Percentiles rank a stretch among this genome's conserved stretches.
Conservation (phyloP, 1,284 basidiomycete species). For the Inonotus obliquus region DNA sequence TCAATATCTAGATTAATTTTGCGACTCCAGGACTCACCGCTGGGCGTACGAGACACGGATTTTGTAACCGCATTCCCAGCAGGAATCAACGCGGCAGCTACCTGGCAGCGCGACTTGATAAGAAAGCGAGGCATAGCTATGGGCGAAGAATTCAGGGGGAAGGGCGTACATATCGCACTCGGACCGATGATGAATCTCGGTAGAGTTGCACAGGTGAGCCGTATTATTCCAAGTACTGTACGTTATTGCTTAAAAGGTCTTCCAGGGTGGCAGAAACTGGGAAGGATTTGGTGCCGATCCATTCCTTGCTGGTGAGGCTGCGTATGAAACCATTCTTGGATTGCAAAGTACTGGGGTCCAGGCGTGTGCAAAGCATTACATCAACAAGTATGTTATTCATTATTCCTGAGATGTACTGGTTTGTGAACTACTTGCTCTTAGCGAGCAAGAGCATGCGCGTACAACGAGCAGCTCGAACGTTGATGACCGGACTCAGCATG, state of each 20-base stretch:
- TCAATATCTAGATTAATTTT: not conserved
- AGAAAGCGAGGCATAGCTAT: constrained; percentile 70
- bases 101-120: constrained; percentile 62
- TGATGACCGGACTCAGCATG: constrained; percentile 74
- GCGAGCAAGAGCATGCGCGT: constrained; percentile 65
- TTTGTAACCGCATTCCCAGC: constrained; percentile 59
- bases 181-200: constrained; percentile 71
- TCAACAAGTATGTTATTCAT: constrained; percentile 55
- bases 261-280: constrained; percentile 70
- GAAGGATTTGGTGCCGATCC: constrained; percentile 82
- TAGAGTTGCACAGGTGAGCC: constrained; percentile 42
- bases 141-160: constrained; percentile 69
- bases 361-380: constrained; percentile 74
- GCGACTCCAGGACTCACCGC: constrained; percentile 42
- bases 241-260: too few relatives aligned
- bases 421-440: constrained; percentile 24
- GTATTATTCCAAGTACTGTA: constrained; percentile 27
- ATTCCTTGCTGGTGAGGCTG: constrained; percentile 66
- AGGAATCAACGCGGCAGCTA: constrained; percentile 52
- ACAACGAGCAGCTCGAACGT: constrained; percentile 56
- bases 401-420: not conserved
- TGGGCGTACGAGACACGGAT: constrained; percentile 39
- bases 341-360: constrained; percentile 72
- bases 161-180: constrained; percentile 73
- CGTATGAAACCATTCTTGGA: constrained; percentile 72